These are phyloP conservation scores for Nemania serpens DNA, from an alignment of 2,329 filamentous ascomycete species.

Conservation along the genomic window DNA sequence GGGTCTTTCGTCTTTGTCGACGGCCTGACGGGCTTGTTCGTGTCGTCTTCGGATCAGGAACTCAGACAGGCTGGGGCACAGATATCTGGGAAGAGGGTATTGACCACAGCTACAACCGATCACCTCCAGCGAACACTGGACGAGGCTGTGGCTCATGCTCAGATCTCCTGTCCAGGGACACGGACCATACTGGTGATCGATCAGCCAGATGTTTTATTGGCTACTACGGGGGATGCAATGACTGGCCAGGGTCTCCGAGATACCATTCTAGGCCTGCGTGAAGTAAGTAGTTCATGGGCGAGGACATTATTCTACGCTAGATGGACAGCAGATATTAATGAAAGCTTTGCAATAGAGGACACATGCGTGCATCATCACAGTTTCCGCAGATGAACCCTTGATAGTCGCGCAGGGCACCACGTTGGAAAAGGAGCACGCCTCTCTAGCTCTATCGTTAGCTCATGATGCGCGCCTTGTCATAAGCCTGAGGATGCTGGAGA, in stretches of 20 bases:
- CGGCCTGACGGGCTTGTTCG: slow-evolving; percentile 66
- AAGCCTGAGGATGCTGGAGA: slow-evolving; percentile 77
- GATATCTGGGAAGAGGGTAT: slow-evolving; percentile 20
- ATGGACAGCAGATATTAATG: slow-evolving; percentile 30
- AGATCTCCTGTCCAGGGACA: slow-evolving; percentile 30
- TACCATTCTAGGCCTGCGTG: slow-evolving; percentile 62
- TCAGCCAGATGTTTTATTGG: slow-evolving; percentile 67
- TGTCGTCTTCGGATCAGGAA: slow-evolving; percentile 13
- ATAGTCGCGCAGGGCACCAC: slow-evolving; percentile 64
- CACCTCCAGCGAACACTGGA: slow-evolving; percentile 48
- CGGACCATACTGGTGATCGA: slow-evolving; percentile 67
- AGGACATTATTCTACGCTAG: slow-evolving; percentile 2
- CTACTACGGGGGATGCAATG: slow-evolving; percentile 55
- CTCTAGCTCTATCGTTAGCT: slow-evolving; percentile 72
- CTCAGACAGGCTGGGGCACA: slow-evolving; percentile 12
- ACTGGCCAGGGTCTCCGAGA: slow-evolving; percentile 56
- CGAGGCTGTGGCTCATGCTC: slow-evolving; percentile 45
- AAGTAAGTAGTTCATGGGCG: slow-evolving; percentile 54
- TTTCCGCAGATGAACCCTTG: slow-evolving; percentile 76
- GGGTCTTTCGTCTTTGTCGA: slow-evolving; percentile 75
- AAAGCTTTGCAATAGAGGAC: slow-evolving; percentile 52
- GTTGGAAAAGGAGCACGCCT: slow-evolving; percentile 71
- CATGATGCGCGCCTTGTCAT: slow-evolving; percentile 76
- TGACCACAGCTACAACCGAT: slow-evolving; percentile 42
- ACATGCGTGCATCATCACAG: slow-evolving; percentile 67